Conservation (phyloP, 2,329 filamentous ascomycete genomes). For the Neospermospora avenae region DNA sequence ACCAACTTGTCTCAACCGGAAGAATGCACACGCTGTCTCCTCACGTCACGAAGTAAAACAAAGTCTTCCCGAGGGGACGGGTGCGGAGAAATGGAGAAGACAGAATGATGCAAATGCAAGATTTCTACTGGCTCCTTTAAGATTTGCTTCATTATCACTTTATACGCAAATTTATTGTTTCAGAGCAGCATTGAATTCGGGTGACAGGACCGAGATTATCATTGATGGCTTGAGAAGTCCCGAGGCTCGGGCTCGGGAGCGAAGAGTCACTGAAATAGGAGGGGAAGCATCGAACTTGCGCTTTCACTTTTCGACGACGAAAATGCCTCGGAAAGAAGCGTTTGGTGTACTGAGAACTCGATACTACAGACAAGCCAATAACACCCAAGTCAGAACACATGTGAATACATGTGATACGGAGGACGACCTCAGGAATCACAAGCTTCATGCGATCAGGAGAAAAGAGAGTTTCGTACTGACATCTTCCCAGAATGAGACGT, state of each 20-base stretch:
- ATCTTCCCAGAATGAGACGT: too few relatives aligned
- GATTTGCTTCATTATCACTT: not conserved
- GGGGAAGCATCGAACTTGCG: not conserved
- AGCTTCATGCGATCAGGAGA: too few relatives aligned
- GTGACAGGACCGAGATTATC: not conserved
- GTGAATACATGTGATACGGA: constrained; percentile 1
- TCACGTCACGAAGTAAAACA: not conserved
- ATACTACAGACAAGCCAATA: not conserved
- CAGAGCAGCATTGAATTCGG: not conserved
- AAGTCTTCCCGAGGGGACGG: not conserved
- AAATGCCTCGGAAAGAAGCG: not conserved
- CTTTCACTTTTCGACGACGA: not conserved
- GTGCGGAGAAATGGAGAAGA: constrained; percentile 2
- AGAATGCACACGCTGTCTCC: not conserved
- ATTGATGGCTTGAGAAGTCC: not conserved
- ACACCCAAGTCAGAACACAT: not conserved
- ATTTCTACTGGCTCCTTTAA: too few relatives aligned
- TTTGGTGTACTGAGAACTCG: not conserved
- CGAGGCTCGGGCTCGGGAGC: not conserved
- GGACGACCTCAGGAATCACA: not conserved
- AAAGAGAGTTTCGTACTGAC: too few relatives aligned
- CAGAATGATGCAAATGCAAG: too few relatives aligned
- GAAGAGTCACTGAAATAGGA: not conserved
- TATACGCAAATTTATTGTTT: not conserved
- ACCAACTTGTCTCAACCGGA: not conserved